Evolutionary conservation across 169 alveolate species (phyloP).

Genomic region (Plasmodium chabaudi): DNA sequence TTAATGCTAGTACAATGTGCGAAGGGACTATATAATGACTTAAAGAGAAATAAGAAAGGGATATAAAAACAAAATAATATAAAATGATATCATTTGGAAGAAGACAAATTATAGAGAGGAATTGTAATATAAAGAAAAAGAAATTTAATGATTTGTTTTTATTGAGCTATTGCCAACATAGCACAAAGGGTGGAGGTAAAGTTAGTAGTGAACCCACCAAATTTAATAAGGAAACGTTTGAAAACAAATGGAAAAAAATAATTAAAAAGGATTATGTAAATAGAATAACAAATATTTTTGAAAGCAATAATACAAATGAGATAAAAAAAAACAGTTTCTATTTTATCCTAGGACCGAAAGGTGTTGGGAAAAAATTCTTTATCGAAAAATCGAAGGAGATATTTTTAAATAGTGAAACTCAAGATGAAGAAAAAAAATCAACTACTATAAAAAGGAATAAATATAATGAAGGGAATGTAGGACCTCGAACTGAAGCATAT

Average conservation of each 20-base stretch:
- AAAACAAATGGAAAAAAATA: conserved; percentile 28
- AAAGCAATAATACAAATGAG: not conserved
- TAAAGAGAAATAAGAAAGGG: no score
- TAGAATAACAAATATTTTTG: conserved; percentile 35
- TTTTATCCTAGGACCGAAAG: conserved; percentile 55
- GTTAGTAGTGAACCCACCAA: no score
- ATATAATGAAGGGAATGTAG: not conserved
- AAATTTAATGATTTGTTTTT: not conserved
- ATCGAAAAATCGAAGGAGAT: conserved; percentile 36
- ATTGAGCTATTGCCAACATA: not conserved
- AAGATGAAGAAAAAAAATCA: not conserved
- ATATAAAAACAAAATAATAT: no score
- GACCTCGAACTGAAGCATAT: not conserved
- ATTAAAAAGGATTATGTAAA: conserved; percentile 38
- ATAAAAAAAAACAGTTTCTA: conserved; percentile 11
- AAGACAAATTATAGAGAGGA: no score
- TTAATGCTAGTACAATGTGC: no score
- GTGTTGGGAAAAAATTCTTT: conserved; percentile 51
- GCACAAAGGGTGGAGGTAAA: conserved; percentile 4
- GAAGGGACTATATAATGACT: no score
- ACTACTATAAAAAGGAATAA: not conserved
- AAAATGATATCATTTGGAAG: no score
- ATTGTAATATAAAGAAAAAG: no score
- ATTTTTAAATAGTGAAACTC: conserved; percentile 5
- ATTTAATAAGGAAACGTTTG: conserved; percentile 10